Evolutionary conservation across 192 early-diverging fungal species (phyloP), one percentile per base, ranked within the genome.

Genomic region (Mortierella antarctica): DNA sequence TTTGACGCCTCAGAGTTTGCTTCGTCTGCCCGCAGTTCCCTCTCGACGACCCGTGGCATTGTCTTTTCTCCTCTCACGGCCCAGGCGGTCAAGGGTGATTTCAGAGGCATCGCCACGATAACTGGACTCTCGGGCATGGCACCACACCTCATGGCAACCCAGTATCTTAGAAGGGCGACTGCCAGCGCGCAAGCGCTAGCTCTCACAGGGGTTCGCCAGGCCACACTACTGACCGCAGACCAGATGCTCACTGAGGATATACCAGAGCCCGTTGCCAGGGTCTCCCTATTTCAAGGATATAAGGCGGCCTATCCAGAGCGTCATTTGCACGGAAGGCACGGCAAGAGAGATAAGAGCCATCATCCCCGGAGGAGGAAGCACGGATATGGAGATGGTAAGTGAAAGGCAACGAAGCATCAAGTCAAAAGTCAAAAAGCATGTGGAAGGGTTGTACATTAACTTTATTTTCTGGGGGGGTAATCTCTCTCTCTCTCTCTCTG

Each of bases 271-370:
- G 83, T 61, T 15, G 75, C 85, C 12, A 75, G 85, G 7, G 78
- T 90, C 10, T 90, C 89, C 8, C 61, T 90, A 31, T 87, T 88
- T 54, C 86, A 88, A 63, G 86, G 89, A 6, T 90, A 86, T 57
- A 83, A 85, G 21, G 84, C 85, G 15, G 74, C 87, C 13, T 90
- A 85, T 82, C 85, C 86, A 42, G 78, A 67, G 31, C 68, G 76
- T 52, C 18, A 45, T 17, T 59, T 69, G 44, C 48, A 69, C 14
- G 59, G 73, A 44, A 67, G 82, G 57, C 65, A 54, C 13, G 71
- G 74, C 14, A 75, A 73, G 56, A 82, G 64, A 52, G 74, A 67
- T 47, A 82, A 73, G 59, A 57, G 59, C 42, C 79, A 76, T 5
- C 56, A 64, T 59, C 1, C 31, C 51, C 51, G 71, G 60, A 62